Conservation (phyloP, 1,139 yeast genomes). For the Geotrichum fermentans region DNA sequence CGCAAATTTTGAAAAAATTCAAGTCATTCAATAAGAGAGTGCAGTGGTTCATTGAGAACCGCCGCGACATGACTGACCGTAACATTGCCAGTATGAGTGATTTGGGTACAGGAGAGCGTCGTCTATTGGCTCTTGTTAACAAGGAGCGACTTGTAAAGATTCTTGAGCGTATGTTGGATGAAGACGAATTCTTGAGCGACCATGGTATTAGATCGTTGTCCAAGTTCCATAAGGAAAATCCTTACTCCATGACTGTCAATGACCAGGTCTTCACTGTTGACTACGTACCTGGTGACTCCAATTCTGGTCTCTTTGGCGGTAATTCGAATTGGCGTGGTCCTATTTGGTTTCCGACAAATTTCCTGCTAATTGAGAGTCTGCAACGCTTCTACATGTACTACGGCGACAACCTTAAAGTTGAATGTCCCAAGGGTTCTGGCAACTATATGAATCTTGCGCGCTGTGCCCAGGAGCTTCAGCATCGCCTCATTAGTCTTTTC, state of each 20-base stretch:
- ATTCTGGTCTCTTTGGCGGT: conserved; percentile 94
- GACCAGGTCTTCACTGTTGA: conserved; percentile 70
- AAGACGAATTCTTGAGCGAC: conserved; percentile 77
- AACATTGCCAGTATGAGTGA: conserved; percentile 87
- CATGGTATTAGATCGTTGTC: conserved; percentile 90
- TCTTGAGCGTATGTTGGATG: conserved; percentile 79
- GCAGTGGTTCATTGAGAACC: conserved; percentile 78
- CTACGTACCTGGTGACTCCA: conserved; percentile 90
- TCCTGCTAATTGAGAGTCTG: conserved; percentile 79
- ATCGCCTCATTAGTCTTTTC: conserved; percentile 76
- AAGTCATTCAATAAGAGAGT: conserved; percentile 83
- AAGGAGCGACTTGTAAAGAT: conserved; percentile 76
- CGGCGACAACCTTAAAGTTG: conserved; percentile 81
- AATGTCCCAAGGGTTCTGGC: conserved; percentile 89
- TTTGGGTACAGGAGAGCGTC: conserved; percentile 82
- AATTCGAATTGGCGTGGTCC: conserved; percentile 98
- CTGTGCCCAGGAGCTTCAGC: conserved; percentile 89
- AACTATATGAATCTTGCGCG: conserved; percentile 76
- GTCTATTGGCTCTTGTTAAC: conserved; percentile 75
- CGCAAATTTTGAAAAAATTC: conserved; percentile 71
- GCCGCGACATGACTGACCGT: conserved; percentile 67
- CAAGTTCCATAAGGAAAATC: conserved; percentile 79
- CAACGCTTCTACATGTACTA: conserved; percentile 87
- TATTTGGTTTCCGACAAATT: conserved; percentile 94
- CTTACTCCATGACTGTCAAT: conserved; percentile 80